These are phyloP conservation scores for Alternaria sp. DNA, from an alignment of 2,329 filamentous ascomycete species.

Conservation along the genomic window DNA sequence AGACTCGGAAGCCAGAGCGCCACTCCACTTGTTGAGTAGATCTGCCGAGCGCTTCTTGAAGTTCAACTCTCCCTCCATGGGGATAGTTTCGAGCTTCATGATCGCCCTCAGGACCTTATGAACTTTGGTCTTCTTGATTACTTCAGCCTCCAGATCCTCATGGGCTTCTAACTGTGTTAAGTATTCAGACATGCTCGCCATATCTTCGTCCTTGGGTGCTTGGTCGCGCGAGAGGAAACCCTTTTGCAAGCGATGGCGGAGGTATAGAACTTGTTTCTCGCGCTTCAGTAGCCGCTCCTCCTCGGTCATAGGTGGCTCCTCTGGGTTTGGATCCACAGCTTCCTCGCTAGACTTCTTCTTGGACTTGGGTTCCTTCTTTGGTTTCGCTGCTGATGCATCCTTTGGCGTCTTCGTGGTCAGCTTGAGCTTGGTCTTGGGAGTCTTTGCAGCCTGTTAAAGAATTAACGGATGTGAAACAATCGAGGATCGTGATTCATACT, in stretches of 20 bases:
- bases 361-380: slow-evolving; percentile 67
- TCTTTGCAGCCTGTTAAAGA: slow-evolving; percentile 56
- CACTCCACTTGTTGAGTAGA: slow-evolving; percentile 89
- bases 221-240: slow-evolving; percentile 87
- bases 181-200: slow-evolving; percentile 79
- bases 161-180: slow-evolving; percentile 82
- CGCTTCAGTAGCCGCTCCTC: slow-evolving; percentile 65
- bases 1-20: slow-evolving; percentile 64
- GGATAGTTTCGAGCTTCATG: slow-evolving; percentile 81
- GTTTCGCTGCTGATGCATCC: slow-evolving; percentile 56
- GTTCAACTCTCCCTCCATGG: slow-evolving; percentile 81
- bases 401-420: slow-evolving; percentile 54
- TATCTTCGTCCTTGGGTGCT: slow-evolving; percentile 85
- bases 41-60: slow-evolving; percentile 86
- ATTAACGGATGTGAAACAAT: slow-evolving; percentile 33
- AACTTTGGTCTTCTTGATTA: slow-evolving; percentile 93
- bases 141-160: slow-evolving; percentile 83
- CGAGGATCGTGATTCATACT: slow-evolving; percentile 39
- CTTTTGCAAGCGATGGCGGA: slow-evolving; percentile 94
- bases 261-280: slow-evolving; percentile 80
- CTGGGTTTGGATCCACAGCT: slow-evolving; percentile 64
- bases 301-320: slow-evolving; percentile 63
- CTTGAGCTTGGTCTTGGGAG: slow-evolving; percentile 60
- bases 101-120: slow-evolving; percentile 98
- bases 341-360: slow-evolving; percentile 60